Evolutionary conservation across 2,329 filamentous ascomycete species (phyloP).

Genomic region (Pseudocercospora musae): DNA sequence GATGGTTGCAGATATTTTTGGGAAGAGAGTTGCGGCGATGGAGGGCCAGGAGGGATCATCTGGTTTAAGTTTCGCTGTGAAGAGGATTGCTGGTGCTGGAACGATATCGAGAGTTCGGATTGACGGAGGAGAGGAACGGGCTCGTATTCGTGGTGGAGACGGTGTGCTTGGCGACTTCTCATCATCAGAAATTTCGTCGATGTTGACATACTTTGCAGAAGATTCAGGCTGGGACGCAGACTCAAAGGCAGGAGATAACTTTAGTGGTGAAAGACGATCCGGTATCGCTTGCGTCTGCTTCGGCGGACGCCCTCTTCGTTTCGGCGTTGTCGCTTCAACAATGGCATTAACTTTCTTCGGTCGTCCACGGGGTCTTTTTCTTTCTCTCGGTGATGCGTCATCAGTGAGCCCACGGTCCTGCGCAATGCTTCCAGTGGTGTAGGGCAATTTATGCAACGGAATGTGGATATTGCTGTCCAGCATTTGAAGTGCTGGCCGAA

Average conservation of each 20-base stretch:
- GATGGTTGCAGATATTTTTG: conserved; percentile 49
- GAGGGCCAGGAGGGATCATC: conserved; percentile 31
- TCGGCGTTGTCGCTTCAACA: conserved; percentile 1
- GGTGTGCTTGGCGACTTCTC: conserved; percentile 24
- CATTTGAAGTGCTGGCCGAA: conserved; percentile 21
- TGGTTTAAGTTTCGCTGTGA: conserved; percentile 21
- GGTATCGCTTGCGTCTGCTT: conserved; percentile 9
- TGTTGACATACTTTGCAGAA: conserved; percentile 23
- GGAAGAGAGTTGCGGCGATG: conserved; percentile 42
- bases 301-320: conserved; percentile 16
- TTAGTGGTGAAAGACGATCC: neutral
- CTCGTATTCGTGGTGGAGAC: conserved; percentile 32
- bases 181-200: conserved; percentile 37
- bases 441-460: conserved; percentile 9
- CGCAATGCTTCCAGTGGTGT: conserved; percentile 1
- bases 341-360: conserved; percentile 20
- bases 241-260: neutral
- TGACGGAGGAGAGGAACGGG: conserved; percentile 24
- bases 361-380: conserved; percentile 23
- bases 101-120: conserved; percentile 24
- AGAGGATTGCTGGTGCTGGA: conserved; percentile 2
- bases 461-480: conserved; percentile 27
- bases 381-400: neutral
- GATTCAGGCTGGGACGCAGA: conserved; percentile 22
- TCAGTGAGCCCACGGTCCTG: conserved; percentile 5